These are phyloP conservation scores for Fusarium beomiforme DNA, from an alignment of 2,329 filamentous ascomycete genomes.

Conservation along the genomic window DNA sequence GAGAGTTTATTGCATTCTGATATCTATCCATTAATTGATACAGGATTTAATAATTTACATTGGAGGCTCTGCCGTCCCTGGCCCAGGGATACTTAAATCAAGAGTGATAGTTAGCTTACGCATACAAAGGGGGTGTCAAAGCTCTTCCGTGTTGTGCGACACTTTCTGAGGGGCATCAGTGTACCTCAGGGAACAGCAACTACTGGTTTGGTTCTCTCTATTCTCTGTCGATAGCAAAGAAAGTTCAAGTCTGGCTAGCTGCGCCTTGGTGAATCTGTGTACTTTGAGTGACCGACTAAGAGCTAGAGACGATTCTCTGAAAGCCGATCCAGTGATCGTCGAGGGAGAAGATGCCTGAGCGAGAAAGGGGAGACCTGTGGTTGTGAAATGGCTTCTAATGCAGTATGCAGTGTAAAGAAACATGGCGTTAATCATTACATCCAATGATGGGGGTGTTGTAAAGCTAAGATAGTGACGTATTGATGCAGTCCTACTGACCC, in stretches of 20 bases:
- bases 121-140: background rate
- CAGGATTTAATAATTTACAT: background rate
- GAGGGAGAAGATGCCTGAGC: background rate
- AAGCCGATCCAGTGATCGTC: background rate
- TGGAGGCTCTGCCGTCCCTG: background rate
- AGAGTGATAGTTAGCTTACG: background rate
- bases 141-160: background rate
- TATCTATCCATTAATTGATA: background rate
- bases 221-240: background rate
- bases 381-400: background rate
- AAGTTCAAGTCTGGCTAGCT: conserved; percentile 11
- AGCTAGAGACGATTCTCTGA: background rate
- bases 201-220: background rate
- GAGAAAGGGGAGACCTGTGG: background rate
- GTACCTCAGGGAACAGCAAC: background rate
- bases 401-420: background rate
- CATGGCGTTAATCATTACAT: background rate
- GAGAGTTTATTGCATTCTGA: background rate
- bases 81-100: background rate
- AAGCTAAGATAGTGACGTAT: background rate
- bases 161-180: background rate
- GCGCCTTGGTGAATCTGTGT: conserved; percentile 3
- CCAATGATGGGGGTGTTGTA: no score
- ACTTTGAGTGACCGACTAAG: background rate
- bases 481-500: background rate